phyloP scores from a whole-genome alignment of 306 rosid species.

The Medicago arabica region DNA sequence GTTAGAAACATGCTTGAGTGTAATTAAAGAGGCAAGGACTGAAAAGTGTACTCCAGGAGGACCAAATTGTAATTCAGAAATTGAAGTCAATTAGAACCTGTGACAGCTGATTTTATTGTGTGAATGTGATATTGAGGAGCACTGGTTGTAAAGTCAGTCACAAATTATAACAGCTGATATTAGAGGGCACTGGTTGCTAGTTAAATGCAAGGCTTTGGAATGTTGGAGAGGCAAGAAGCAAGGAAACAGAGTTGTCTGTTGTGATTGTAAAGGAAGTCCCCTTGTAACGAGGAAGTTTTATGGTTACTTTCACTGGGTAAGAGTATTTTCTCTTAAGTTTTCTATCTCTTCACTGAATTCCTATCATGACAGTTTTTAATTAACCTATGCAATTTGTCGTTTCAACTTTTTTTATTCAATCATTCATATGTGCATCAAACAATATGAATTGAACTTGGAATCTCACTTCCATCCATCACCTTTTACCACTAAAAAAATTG shows the following conservation, averaged over 20 bases:
- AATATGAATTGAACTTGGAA: constrained; percentile 1
- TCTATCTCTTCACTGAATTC: background rate
- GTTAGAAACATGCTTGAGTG: background rate
- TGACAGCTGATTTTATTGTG: background rate
- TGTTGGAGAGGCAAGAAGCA: constrained; percentile 10
- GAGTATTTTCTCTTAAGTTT: background rate
- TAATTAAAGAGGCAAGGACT: background rate
- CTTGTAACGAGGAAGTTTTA: constrained; percentile 1
- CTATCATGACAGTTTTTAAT: constrained; percentile 8
- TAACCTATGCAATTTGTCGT: background rate
- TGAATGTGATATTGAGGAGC: background rate
- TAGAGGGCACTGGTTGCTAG: constrained; percentile 14
- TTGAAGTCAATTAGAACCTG: background rate
- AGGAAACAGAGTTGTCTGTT: background rate
- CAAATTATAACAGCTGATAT: constrained; percentile 7
- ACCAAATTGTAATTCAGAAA: background rate
- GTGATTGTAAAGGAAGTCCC: background rate
- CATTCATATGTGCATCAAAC: background rate
- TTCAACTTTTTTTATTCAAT: background rate
- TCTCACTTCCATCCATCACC: background rate
- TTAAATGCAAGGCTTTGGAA: background rate
- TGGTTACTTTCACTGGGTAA: background rate
- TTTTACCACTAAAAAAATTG: background rate
- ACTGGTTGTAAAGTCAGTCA: background rate
- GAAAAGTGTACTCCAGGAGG: constrained; percentile 17